Evolutionary conservation across 2,329 filamentous ascomycete species (phyloP).

Genomic region (Aureobasidium sp.): DNA sequence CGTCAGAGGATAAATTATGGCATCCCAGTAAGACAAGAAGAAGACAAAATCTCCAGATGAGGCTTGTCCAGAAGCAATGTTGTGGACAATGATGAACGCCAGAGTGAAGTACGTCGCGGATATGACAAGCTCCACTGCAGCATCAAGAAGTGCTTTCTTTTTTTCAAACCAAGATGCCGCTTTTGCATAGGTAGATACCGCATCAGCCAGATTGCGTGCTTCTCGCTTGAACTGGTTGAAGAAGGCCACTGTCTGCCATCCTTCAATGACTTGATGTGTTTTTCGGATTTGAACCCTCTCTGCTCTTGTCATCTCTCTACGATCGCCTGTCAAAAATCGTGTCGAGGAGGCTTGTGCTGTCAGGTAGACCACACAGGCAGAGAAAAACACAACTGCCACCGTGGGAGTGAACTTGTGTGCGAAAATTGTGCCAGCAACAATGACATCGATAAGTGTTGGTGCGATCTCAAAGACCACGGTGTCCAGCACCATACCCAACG

Average conservation of each 20-base stretch:
- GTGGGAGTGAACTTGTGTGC: neutral
- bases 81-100: neutral
- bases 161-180: neutral
- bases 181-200: neutral
- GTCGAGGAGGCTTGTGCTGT: neutral
- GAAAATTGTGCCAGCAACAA: neutral
- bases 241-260: neutral
- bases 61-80: neutral
- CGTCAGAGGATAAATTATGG: neutral
- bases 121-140: neutral
- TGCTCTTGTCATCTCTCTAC: neutral
- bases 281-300: neutral
- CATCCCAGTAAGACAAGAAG: neutral
- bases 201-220: neutral
- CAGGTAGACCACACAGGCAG: neutral
- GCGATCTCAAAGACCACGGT: neutral
- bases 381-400: neutral
- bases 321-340: neutral
- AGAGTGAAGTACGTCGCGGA: neutral
- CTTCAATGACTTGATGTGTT: neutral
- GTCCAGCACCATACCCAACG: neutral
- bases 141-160: neutral
- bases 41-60: neutral
- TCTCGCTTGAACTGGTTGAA: neutral
- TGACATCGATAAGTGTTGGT: neutral